Base-by-base conservation (phyloP, 257 asterid species). In the Solanum appendiculatum region DNA sequence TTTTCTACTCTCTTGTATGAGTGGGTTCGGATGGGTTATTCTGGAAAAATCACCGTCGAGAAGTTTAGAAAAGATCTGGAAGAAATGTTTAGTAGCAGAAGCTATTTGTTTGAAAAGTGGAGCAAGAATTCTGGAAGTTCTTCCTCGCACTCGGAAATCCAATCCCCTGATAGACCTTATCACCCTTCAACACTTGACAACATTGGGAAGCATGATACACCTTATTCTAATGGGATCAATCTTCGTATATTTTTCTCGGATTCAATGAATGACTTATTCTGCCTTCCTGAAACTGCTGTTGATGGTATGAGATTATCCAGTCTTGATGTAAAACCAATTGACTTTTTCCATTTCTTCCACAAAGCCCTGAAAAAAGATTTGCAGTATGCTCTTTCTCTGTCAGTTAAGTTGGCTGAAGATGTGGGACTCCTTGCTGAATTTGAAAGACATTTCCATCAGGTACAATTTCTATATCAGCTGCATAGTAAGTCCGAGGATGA, bases 401-500 rank as follows among this genome's bases (percentile, higher is more conserved):
- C 98, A 36, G 89, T 95, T 85, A 91, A 92, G 91, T 89, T 96
- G 93, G 89, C 89, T 86, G 89, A 83, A 86, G 78, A 91, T 90
- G 44, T 80, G 75, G 91, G 90, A 77, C 54, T 88, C 77, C 90
- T 96, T 90, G 77, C 87, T 5, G 93, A 94, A 89, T 94, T 96
- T 74, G 86, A 82, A 86, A 93, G 86, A 46, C 87, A 91, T 66
- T 94, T 94, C 90, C 87, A 91, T 42, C 89, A 87, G 78, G 48
- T 96, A 72, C 92, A 87, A 48, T 88, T 83, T 87, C 89, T 96
- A 70, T 94, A 93, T 82, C 92, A 92, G 83, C 46, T 89, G 85
- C 98, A 96, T 86, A 94, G 96, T 85, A 88, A 88, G 86, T 90
- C 96, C 9, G 98, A 96, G 90, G 97, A 93, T 87, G 94, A 91